Evolutionary conservation across 2,329 filamentous ascomycete genomes (phyloP).

Genomic region (Colletotrichum siamense): DNA sequence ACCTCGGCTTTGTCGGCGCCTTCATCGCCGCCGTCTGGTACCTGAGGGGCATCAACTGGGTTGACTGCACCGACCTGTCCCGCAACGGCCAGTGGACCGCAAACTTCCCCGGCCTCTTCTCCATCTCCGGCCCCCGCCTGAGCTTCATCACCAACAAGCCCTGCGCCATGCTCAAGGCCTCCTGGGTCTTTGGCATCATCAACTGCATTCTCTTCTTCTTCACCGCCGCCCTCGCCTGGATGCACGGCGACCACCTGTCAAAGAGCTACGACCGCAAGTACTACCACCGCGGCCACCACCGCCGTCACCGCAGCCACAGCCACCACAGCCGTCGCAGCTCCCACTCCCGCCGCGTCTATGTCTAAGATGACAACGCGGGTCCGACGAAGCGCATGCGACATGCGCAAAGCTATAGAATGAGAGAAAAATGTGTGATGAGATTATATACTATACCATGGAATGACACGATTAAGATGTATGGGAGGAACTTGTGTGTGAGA

Average conservation of each 20-base stretch:
- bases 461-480: slow-evolving; percentile 2
- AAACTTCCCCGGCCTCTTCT: slow-evolving; percentile 67
- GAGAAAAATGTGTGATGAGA: neutral
- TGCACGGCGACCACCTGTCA: slow-evolving; percentile 53
- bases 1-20: slow-evolving; percentile 66
- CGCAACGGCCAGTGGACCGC: slow-evolving; percentile 56
- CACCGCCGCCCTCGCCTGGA: slow-evolving; percentile 73
- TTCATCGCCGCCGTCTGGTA: slow-evolving; percentile 68
- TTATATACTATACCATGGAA: neutral
- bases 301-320: slow-evolving; percentile 40
- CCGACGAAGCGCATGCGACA: neutral
- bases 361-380: neutral
- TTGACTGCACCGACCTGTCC: slow-evolving; percentile 71
- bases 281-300: slow-evolving; percentile 24
- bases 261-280: slow-evolving; percentile 50
- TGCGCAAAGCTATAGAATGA: neutral
- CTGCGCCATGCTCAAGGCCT: slow-evolving; percentile 91
- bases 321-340: slow-evolving; percentile 31
- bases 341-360: slow-evolving; percentile 26
- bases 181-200: slow-evolving; percentile 90
- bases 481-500: neutral
- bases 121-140: slow-evolving; percentile 56
- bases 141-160: slow-evolving; percentile 70
- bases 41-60: slow-evolving; percentile 62
- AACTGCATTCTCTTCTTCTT: slow-evolving; percentile 81